phyloP scores from a whole-genome alignment of 2,329 filamentous ascomycete species.

The Fusarium sp. region DNA sequence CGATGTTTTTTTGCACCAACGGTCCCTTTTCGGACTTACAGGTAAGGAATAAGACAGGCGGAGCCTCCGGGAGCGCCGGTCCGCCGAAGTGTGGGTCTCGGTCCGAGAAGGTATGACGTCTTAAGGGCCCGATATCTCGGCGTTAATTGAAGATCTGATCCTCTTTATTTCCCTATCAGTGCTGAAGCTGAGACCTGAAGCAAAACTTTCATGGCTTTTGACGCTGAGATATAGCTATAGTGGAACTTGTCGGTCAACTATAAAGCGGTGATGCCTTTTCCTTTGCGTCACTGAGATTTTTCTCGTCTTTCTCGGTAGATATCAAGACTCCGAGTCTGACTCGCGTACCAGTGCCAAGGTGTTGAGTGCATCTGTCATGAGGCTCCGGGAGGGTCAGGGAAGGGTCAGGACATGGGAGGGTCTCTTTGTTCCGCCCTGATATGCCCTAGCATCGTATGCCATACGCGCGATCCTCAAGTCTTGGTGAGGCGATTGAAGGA shows the following conservation, averaged over 20 bases:
- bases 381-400: constrained; percentile 7
- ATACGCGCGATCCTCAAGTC: background rate
- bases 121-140: constrained; percentile 8
- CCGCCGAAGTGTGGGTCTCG: constrained; percentile 29
- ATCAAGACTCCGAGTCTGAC: constrained; percentile 7
- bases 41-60: constrained; percentile 19
- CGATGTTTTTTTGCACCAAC: constrained; percentile 2
- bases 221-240: background rate
- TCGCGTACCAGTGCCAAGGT: constrained; percentile 1
- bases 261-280: constrained; percentile 18
- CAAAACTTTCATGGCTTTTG: too few species aligned
- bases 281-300: constrained; percentile 12
- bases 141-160: constrained; percentile 14
- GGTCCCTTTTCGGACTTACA: constrained; percentile 33
- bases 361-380: constrained; percentile 2
- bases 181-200: background rate
- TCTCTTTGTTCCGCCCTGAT: background rate
- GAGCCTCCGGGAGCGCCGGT: constrained; percentile 28
- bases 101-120: constrained; percentile 35
- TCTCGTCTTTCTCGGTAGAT: constrained; percentile 1
- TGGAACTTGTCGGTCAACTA: background rate
- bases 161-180: constrained; percentile 1
- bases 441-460: background rate
- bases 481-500: constrained; percentile 16
- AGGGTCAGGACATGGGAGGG: background rate